These are phyloP conservation scores for Entophlyctis luteolus DNA, from an alignment of 192 early-diverging fungal genomes.

Conservation along the genomic window DNA sequence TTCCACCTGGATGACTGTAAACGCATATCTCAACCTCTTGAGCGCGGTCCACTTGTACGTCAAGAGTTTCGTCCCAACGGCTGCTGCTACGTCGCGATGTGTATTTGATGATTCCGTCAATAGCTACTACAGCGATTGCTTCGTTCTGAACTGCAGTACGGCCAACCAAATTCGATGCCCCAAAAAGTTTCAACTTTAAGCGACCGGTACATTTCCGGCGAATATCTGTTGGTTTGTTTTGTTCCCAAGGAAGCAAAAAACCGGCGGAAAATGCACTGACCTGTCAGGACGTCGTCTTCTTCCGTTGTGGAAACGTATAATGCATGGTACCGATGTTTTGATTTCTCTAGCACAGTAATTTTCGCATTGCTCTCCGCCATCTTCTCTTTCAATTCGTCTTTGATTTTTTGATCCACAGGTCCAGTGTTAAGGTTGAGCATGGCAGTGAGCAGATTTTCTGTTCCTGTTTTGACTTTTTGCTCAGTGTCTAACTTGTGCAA, in stretches of 20 bases:
- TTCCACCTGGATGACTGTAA: slow-evolving; percentile 53
- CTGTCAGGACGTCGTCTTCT: neutral
- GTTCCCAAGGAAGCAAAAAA: too few species aligned
- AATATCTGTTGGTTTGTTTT: slow-evolving; percentile 26
- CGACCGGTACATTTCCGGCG: slow-evolving; percentile 38
- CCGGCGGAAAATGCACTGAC: too few species aligned
- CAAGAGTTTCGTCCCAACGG: slow-evolving; percentile 77
- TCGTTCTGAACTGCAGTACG: slow-evolving; percentile 57
- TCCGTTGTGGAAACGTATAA: slow-evolving; percentile 66
- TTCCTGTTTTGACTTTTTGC: slow-evolving; percentile 78
- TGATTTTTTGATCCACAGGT: too few species aligned
- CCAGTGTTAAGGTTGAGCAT: neutral
- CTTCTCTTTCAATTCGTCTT: slow-evolving; percentile 42
- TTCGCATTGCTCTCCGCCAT: slow-evolving; percentile 42
- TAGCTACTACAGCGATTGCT: slow-evolving; percentile 71
- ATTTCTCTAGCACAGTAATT: slow-evolving; percentile 38
- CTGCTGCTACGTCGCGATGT: slow-evolving; percentile 66
- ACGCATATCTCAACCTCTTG: slow-evolving; percentile 89
- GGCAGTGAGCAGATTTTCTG: slow-evolving; percentile 55
- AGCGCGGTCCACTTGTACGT: slow-evolving; percentile 86
- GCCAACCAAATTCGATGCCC: slow-evolving; percentile 47
- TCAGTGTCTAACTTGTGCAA: slow-evolving; percentile 93
- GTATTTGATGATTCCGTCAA: slow-evolving; percentile 68
- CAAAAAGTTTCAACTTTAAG: slow-evolving; percentile 36
- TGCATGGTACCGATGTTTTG: slow-evolving; percentile 78